A percentile compares a stretch with the other conserved stretches of the same genome.
phyloP scores from a whole-genome alignment of 83 land plant genomes.

The Picea abies region DNA sequence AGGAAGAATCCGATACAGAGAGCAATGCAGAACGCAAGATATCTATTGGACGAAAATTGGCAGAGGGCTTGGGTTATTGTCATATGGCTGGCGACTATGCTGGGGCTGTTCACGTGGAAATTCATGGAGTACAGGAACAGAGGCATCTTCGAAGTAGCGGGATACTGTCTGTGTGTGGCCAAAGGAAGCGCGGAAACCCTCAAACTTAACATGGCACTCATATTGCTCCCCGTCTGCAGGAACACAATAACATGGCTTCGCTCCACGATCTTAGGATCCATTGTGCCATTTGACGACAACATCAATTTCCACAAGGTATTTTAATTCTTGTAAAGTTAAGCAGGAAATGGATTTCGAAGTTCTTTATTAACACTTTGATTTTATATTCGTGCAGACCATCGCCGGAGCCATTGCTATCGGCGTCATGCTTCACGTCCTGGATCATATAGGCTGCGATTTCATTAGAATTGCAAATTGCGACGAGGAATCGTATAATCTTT shows the following conservation, averaged over 20 bases:
- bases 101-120: constrained; percentile 72
- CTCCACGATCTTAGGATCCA: constrained; percentile 44
- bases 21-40: constrained; percentile 17
- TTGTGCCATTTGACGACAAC: constrained; percentile 64
- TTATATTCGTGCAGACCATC: constrained; percentile 34
- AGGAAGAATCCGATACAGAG: constrained; percentile 35
- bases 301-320: constrained; percentile 67
- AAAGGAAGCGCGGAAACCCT: constrained; percentile 85
- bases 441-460: constrained; percentile 78
- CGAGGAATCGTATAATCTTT: constrained; percentile 43
- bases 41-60: constrained; percentile 78
- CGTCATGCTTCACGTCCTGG: constrained; percentile 47
- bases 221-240: constrained; percentile 79
- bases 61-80: constrained; percentile 72
- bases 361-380: neutral
- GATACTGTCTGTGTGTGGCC: constrained; percentile 73
- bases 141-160: constrained; percentile 61
- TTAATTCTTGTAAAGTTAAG: neutral
- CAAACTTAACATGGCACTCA: constrained; percentile 90
- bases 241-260: constrained; percentile 79
- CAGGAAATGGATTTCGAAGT: neutral
- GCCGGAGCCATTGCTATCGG: constrained; percentile 63
- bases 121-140: constrained; percentile 64
- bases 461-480: constrained; percentile 61
- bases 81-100: constrained; percentile 60